Evolutionary conservation across 805 yeast species (phyloP), one percentile per base, ranked within the genome.

Genomic region (Candida hispaniensis): DNA sequence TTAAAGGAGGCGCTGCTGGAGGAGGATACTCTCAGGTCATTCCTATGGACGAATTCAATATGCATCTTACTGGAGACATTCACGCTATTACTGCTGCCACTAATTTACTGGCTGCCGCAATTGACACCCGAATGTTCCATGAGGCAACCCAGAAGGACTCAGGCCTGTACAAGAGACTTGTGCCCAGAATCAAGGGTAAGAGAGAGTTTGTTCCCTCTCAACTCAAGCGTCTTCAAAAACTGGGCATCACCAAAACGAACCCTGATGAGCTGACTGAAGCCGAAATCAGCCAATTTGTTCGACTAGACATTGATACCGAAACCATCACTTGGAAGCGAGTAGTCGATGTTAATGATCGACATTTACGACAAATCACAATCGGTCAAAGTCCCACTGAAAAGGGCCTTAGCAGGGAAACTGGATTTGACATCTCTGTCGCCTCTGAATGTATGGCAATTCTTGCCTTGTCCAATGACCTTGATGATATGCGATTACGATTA

Each of bases 1-100:
- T 88, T 50, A 88, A 88, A 63, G 98, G 98, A 52, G 97, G 97
- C 59, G 98, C 98, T 40, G 97, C 97, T 12, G 98, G 98, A 49
- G 98, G 97, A 55, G 97, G 97, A 30, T 88, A 85, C 59, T 71
- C 97, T 2, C 97, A 88, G 62, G 97, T 88, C 28, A 86, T 88
- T 49, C 97, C 97, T 34, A 88, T 88, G 96, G 98, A 88, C 59
- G 96, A 88, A 61, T 88, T 88, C 67, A 88, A 91, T 64, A 73
- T 91, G 81, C 97, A 88, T 57, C 67, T 88, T 47, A 88, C 97
- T 33, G 97, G 97, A 55, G 98, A 88, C 57, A 88, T 88, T 47
- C 97, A 88, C 60, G 97, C 97, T 28, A 85, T 88, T 42, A 75
- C 85, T 33, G 85, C 85, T 41, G 97, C 97, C 20, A 86, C 82